A percentile compares a stretch with the other conserved stretches of the same genome.
phyloP scores from a whole-genome alignment of 129 eudicot species.

The Arctium lappa region DNA sequence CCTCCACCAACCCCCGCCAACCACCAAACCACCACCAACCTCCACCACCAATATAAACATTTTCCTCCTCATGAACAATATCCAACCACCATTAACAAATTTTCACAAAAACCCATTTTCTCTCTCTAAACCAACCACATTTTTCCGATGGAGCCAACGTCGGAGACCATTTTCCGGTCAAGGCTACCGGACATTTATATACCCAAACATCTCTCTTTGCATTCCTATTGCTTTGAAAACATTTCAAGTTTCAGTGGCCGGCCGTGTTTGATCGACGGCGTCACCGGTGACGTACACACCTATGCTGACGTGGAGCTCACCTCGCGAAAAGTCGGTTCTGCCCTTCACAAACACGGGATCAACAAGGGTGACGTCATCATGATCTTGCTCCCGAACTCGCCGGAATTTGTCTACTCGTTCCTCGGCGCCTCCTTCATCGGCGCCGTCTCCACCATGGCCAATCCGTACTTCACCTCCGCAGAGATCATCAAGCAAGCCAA shows the following conservation, averaged over 20 bases:
- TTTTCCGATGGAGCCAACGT: slow-evolving; percentile 15
- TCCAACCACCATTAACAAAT: background rate
- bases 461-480: slow-evolving; percentile 76
- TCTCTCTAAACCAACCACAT: background rate
- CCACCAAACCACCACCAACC: slow-evolving; percentile 28
- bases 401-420: slow-evolving; percentile 81
- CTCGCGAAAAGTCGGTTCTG: slow-evolving; percentile 57
- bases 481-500: slow-evolving; percentile 77
- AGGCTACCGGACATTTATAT: slow-evolving; percentile 80
- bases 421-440: slow-evolving; percentile 88
- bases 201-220: slow-evolving; percentile 80
- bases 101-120: background rate
- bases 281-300: slow-evolving; percentile 51
- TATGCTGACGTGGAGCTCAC: slow-evolving; percentile 69
- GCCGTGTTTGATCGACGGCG: slow-evolving; percentile 76
- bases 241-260: slow-evolving; percentile 35
- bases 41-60: slow-evolving; percentile 31
- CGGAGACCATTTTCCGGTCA: slow-evolving; percentile 59
- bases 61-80: background rate
- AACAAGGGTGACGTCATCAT: slow-evolving; percentile 68
- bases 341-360: slow-evolving; percentile 57
- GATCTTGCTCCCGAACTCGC: slow-evolving; percentile 72
- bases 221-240: slow-evolving; percentile 79
- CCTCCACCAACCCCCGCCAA: slow-evolving; percentile 41
- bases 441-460: slow-evolving; percentile 77